Conservation (phyloP, 768 basidiomycete genomes). For the Pleurotus platypus region DNA sequence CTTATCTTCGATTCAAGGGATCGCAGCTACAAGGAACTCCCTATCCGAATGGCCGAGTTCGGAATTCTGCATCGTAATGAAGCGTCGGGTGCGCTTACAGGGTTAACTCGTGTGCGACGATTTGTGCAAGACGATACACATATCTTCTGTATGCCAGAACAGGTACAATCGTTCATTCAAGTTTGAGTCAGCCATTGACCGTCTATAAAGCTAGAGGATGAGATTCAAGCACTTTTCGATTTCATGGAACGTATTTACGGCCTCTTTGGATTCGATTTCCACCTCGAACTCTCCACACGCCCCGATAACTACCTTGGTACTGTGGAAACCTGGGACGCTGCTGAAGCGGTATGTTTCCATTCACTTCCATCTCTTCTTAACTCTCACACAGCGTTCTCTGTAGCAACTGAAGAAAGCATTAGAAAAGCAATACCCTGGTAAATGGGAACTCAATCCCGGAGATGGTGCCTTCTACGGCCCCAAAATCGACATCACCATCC, state of each 20-base stretch:
- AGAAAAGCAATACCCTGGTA: conserved; percentile 80
- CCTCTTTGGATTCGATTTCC: conserved; percentile 91
- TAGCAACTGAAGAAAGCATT: conserved; percentile 85
- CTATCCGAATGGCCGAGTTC: conserved; percentile 97
- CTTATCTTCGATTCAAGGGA: conserved; percentile 94
- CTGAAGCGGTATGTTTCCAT: conserved; percentile 63
- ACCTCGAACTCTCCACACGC: conserved; percentile 91
- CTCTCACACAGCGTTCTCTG: conserved; percentile 6
- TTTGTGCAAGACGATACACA: conserved; percentile 99
- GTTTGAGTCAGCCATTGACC: conserved; percentile 6
- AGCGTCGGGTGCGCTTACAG: conserved; percentile 90
- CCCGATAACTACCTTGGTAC: conserved; percentile 92
- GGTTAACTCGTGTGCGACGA: conserved; percentile 87
- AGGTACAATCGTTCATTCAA: conserved; percentile 39
- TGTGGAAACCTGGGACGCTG: conserved; percentile 86
- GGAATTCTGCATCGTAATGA: conserved; percentile 97
- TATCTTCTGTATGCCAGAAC: conserved; percentile 94
- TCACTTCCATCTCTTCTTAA: background rate
- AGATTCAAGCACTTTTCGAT: conserved; percentile 85
- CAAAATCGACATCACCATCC: conserved; percentile 97
- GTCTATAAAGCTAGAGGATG: conserved; percentile 67
- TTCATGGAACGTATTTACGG: conserved; percentile 95
- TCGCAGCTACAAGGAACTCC: conserved; percentile 91
- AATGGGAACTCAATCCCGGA: conserved; percentile 92
- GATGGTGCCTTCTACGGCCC: conserved; percentile 99